phyloP scores from a whole-genome alignment of 306 rosid species.

The Leucaena leucocephala region DNA sequence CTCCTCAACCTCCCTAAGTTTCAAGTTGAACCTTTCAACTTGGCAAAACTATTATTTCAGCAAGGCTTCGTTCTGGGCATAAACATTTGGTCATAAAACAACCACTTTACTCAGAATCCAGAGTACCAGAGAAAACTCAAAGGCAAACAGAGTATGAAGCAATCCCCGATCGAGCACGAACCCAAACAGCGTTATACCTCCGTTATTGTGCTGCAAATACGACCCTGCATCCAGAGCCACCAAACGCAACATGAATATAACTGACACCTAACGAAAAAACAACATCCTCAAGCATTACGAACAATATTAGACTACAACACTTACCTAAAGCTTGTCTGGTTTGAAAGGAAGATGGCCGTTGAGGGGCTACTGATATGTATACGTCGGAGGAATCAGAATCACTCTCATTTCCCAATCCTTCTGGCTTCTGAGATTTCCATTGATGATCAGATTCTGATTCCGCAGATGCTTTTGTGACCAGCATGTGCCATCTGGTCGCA shows the following conservation, averaged over 20 bases:
- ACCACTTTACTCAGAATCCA: conserved; percentile 92
- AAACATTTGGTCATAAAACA: conserved; percentile 47
- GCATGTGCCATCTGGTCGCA: conserved; percentile 89
- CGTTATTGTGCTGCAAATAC: conserved; percentile 77
- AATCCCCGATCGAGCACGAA: conserved; percentile 87
- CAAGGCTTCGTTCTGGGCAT: background rate
- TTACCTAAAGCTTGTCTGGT: conserved; percentile 84
- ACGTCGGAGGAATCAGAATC: conserved; percentile 62
- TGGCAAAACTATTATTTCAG: background rate
- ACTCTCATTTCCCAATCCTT: conserved; percentile 32
- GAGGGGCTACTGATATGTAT: conserved; percentile 50
- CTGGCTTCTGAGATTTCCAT: conserved; percentile 36
- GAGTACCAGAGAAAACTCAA: conserved; percentile 82
- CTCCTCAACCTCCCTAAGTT: background rate
- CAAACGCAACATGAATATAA: background rate
- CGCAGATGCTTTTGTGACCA: conserved; percentile 56
- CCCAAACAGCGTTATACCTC: conserved; percentile 75
- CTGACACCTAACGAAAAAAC: background rate
- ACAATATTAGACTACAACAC: conserved; percentile 13
- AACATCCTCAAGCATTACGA: background rate
- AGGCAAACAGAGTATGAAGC: conserved; percentile 93
- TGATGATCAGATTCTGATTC: conserved; percentile 39
- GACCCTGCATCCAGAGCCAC: conserved; percentile 50
- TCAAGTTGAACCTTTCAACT: background rate
- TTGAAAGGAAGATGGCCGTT: conserved; percentile 65